Percentiles rank a stretch among this genome's conserved stretches.
Conservation (phyloP, 2,329 filamentous ascomycete species). For the Blastomyces emzantsi region DNA sequence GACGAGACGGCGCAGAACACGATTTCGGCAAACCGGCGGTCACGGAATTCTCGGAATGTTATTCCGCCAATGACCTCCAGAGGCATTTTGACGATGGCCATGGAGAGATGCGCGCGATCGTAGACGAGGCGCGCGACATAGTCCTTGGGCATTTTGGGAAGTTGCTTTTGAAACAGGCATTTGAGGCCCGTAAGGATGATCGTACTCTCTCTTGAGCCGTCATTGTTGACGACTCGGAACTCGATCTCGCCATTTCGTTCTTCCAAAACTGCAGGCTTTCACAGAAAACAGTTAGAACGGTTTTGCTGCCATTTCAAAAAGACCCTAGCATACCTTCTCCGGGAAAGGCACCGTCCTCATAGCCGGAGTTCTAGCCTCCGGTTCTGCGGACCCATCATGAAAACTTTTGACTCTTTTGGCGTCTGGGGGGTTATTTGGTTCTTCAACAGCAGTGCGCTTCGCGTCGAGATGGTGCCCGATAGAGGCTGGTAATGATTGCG, state of each 20-base stretch:
- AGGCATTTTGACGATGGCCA: constrained; percentile 84
- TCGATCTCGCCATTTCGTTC: constrained; percentile 81
- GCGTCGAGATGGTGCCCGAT: neutral
- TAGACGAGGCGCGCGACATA: constrained; percentile 87
- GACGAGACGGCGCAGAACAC: constrained; percentile 87
- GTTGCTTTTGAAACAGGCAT: constrained; percentile 84
- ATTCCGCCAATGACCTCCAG: constrained; percentile 77
- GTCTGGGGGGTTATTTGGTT: constrained; percentile 16
- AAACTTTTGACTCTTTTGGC: constrained; percentile 22
- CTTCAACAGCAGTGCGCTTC: constrained; percentile 16
- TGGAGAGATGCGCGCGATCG: constrained; percentile 77
- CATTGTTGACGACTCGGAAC: constrained; percentile 85
- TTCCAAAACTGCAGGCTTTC: constrained; percentile 67
- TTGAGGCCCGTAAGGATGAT: constrained; percentile 82
- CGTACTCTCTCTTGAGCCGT: constrained; percentile 63
- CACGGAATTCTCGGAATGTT: constrained; percentile 77
- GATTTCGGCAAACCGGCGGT: constrained; percentile 78
- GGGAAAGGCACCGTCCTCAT: constrained; percentile 57
- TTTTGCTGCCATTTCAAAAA: constrained; percentile 1
- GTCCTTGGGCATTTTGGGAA: constrained; percentile 91
- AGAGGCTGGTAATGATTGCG: neutral
- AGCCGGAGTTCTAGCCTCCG: constrained; percentile 8
- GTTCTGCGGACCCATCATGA: constrained; percentile 13
- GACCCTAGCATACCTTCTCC: constrained; percentile 51
- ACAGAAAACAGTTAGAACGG: constrained; percentile 16